phyloP scores from a whole-genome alignment of 306 rosid species.

The Vigna hirtella region DNA sequence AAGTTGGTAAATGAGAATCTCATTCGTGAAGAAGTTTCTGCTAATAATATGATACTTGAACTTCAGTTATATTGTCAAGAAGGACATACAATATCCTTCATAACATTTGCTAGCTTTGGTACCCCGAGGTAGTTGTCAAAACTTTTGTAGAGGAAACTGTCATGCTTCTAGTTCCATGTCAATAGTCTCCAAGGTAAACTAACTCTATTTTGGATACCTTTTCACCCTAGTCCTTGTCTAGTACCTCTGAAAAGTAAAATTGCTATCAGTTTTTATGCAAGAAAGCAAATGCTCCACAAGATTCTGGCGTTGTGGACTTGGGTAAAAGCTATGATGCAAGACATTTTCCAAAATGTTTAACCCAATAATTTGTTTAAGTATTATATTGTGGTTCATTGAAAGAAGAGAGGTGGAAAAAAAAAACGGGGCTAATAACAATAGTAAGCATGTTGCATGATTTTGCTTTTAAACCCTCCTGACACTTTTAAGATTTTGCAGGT shows the following conservation, averaged over 20 bases:
- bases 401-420: not conserved
- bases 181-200: too few relatives aligned
- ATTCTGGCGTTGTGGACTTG: constrained; percentile 15
- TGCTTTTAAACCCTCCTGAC: not conserved
- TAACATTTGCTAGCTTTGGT: too few relatives aligned
- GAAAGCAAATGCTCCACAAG: constrained; percentile 28
- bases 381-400: too few relatives aligned
- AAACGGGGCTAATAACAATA: not conserved
- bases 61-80: too few relatives aligned
- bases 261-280: not conserved
- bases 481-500: constrained; percentile 50
- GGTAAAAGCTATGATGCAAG: constrained; percentile 1
- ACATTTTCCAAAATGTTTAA: constrained; percentile 9
- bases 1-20: too few relatives aligned
- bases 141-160: too few relatives aligned
- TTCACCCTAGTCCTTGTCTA: not conserved
- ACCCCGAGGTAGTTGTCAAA: too few relatives aligned
- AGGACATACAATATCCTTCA: too few relatives aligned
- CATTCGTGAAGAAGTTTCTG: too few relatives aligned
- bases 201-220: too few relatives aligned
- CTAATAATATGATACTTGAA: too few relatives aligned
- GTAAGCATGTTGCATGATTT: not conserved
- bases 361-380: not conserved
- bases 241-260: not conserved
- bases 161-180: too few relatives aligned